Conservation (phyloP, 225 moss, liverwort and hornwort species). For the Lunularia cruciata region DNA sequence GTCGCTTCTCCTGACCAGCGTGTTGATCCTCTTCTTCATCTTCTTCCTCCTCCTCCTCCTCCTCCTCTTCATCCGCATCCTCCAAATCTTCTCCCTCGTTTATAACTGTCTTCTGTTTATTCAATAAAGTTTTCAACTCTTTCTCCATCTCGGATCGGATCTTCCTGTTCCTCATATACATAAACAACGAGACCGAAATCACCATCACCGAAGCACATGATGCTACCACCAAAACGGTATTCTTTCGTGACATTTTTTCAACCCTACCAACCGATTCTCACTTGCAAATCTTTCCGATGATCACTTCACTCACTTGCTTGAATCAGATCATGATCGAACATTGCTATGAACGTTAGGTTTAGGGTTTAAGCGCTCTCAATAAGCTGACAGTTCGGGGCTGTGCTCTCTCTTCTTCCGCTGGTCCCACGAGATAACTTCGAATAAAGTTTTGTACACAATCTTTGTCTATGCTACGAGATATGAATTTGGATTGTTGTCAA, state of each 20-base stretch:
- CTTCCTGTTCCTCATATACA: slow-evolving; percentile 29
- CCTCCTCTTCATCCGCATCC: slow-evolving; percentile 42
- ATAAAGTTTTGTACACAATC: no score
- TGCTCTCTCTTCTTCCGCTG: no score
- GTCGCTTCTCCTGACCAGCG: slow-evolving; percentile 2
- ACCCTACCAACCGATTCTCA: no score
- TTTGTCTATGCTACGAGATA: no score
- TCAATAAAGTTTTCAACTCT: slow-evolving; percentile 33
- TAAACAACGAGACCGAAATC: slow-evolving; percentile 31
- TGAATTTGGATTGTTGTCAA: no score
- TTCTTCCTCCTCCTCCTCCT: slow-evolving; percentile 23
- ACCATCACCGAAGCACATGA: slow-evolving; percentile 35
- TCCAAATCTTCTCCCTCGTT: slow-evolving; percentile 47
- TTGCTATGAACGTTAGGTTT: no score
- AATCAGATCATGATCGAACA: no score
- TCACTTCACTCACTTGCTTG: no score
- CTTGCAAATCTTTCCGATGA: no score
- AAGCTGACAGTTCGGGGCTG: no score
- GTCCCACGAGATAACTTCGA: no score
- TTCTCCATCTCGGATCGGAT: slow-evolving; percentile 11
- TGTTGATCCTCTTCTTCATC: slow-evolving; percentile 6
- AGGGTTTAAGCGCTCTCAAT: no score
- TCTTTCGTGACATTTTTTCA: slow-evolving; percentile 26
- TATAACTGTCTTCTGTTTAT: slow-evolving; percentile 18
- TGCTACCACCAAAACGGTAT: slow-evolving; percentile 28